phyloP scores from a whole-genome alignment of 2,329 filamentous ascomycete genomes.

The Diaporthe vaccinii region DNA sequence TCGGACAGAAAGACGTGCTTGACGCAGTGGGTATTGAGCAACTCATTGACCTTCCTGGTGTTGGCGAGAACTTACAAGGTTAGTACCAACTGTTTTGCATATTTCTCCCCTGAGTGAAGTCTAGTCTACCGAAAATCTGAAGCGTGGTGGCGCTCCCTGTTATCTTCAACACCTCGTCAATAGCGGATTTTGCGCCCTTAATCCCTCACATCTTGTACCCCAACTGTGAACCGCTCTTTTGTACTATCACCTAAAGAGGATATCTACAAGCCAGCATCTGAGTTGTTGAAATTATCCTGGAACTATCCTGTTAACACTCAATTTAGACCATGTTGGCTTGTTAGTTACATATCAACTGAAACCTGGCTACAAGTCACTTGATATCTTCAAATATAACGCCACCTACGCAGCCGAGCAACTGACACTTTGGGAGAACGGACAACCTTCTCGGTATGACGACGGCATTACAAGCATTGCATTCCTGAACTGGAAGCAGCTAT shows the following conservation, averaged over 20 bases:
- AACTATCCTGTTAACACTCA: slow-evolving; percentile 57
- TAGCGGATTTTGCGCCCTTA: too few species aligned
- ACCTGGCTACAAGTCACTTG: slow-evolving; percentile 49
- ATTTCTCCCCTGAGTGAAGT: background rate
- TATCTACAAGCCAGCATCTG: too few species aligned
- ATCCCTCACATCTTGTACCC: too few species aligned
- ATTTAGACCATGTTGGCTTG: slow-evolving; percentile 55
- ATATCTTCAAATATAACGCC: slow-evolving; percentile 49
- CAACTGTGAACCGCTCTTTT: background rate
- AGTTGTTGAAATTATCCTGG: slow-evolving; percentile 44
- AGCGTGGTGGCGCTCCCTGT: too few species aligned
- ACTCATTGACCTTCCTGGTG: slow-evolving; percentile 58
- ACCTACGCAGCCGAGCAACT: slow-evolving; percentile 55
- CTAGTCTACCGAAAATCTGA: background rate
- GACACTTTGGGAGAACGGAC: slow-evolving; percentile 50
- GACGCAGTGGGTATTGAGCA: slow-evolving; percentile 55
- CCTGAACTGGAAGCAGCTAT: slow-evolving; percentile 56
- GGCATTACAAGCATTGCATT: slow-evolving; percentile 56
- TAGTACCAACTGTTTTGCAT: slow-evolving; percentile 46
- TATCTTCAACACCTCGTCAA: background rate
- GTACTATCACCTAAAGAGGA: background rate
- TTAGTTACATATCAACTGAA: slow-evolving; percentile 46
- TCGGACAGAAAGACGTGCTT: slow-evolving; percentile 58
- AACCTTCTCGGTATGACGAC: slow-evolving; percentile 55
- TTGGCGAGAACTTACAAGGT: slow-evolving; percentile 65